Evolutionary conservation across 2,329 filamentous ascomycete species (phyloP).

Genomic region (Sporothrix pseudoabietina): DNA sequence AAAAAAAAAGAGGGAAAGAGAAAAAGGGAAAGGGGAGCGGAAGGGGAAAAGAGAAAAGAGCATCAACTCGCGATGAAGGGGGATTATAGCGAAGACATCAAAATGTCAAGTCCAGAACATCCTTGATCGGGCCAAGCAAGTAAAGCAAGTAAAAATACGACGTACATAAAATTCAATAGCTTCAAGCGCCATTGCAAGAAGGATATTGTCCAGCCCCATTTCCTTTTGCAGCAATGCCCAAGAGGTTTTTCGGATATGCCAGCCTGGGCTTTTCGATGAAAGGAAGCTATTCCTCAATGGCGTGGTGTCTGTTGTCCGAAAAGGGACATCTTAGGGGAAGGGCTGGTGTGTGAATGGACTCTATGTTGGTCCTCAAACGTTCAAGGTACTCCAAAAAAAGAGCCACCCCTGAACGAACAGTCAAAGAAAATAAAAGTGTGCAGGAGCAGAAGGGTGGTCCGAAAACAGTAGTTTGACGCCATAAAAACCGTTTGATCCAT

Average conservation of each 20-base stretch:
- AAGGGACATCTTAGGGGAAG: neutral
- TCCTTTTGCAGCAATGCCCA: slow-evolving; percentile 12
- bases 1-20: neutral
- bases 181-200: neutral
- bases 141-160: neutral
- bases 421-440: neutral
- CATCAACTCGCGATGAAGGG: neutral
- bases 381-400: slow-evolving; percentile 1
- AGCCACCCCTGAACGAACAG: neutral
- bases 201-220: neutral
- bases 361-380: neutral
- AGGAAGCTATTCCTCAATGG: neutral
- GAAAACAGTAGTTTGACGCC: slow-evolving; percentile 14
- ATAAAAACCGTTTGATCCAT: neutral
- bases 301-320: neutral
- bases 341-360: neutral
- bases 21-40: neutral
- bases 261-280: neutral
- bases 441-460: neutral
- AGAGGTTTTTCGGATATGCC: neutral
- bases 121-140: neutral
- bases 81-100: neutral
- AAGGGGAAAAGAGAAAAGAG: slow-evolving; percentile 8
- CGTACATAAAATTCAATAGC: slow-evolving; percentile 10
- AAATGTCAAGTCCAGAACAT: neutral